Percentiles rank a stretch among this genome's conserved stretches.
These are phyloP conservation scores for Melocanna baccifera DNA, from an alignment of 176 grass and related monocot species.

Conservation along the genomic window DNA sequence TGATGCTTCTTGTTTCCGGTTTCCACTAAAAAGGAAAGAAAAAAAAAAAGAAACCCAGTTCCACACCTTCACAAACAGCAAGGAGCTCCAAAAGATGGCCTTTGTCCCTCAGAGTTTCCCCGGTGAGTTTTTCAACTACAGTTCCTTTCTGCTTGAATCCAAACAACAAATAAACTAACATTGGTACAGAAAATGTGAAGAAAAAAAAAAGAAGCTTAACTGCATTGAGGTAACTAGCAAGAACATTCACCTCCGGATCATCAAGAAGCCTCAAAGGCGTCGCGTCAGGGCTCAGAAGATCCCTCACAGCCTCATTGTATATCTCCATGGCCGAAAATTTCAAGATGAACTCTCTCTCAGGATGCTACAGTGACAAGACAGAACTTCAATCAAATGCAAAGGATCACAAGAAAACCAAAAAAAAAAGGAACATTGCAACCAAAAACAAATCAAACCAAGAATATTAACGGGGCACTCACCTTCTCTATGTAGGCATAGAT, in stretches of 20 bases:
- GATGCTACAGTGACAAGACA: conserved; percentile 44
- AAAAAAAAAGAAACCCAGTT: not conserved
- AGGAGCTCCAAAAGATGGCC: conserved; percentile 83
- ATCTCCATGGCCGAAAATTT: conserved; percentile 96
- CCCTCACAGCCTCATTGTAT: conserved; percentile 90
- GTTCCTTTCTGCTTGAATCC: conserved; percentile 71
- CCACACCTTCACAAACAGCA: conserved; percentile 65
- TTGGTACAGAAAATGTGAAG: not conserved
- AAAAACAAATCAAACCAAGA: not conserved
- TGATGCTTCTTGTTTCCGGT: not conserved
- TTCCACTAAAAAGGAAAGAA: not conserved
- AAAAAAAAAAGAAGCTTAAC: not conserved
- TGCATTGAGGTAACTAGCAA: not conserved
- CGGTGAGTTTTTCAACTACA: conserved; percentile 79
- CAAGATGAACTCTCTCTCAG: conserved; percentile 69
- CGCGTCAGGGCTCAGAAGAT: conserved; percentile 62
- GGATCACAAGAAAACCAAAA: not conserved
- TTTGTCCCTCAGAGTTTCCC: conserved; percentile 74
- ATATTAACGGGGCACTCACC: not conserved
- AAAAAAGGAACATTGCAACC: not conserved
- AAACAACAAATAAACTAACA: not conserved
- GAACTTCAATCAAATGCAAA: not conserved
- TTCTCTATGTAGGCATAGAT: conserved; percentile 77
- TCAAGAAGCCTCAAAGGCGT: conserved; percentile 76
- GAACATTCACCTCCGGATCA: conserved; percentile 68